These are phyloP conservation scores for Coemansia sp. DNA, from an alignment of 192 early-diverging fungal genomes.

Conservation along the genomic window DNA sequence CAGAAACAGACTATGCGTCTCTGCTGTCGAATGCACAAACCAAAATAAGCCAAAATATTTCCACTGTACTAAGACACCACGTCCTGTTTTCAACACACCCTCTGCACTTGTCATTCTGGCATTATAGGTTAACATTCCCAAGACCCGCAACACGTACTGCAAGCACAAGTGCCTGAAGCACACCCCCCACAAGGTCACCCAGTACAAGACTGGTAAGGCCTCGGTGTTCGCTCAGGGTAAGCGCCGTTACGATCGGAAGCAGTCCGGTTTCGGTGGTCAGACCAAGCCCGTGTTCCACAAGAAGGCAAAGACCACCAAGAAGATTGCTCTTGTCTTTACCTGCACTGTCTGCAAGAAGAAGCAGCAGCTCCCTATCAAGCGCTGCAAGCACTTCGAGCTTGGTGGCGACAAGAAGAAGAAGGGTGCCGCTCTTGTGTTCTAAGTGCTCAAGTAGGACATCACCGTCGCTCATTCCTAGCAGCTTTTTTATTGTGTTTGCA, in stretches of 20 bases:
- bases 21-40: neutral
- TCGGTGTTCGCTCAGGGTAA: constrained; percentile 99
- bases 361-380: constrained; percentile 95
- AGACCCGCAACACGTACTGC: constrained; percentile 99
- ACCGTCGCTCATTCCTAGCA: constrained; percentile 6
- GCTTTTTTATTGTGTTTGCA: constrained; percentile 6
- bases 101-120: neutral
- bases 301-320: constrained; percentile 99
- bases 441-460: constrained; percentile 39
- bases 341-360: constrained; percentile 99
- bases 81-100: neutral
- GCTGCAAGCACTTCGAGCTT: constrained; percentile 99
- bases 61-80: neutral
- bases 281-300: constrained; percentile 99
- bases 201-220: constrained; percentile 99
- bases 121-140: constrained; percentile 93
- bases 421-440: constrained; percentile 86
- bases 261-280: constrained; percentile 99
- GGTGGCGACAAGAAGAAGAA: constrained; percentile 99
- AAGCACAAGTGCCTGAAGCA: constrained; percentile 98
- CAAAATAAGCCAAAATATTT: neutral
- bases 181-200: constrained; percentile 99
- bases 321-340: constrained; percentile 97
- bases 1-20: neutral
- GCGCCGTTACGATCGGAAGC: constrained; percentile 97